Percentiles rank a stretch among this genome's conserved stretches.
Evolutionary conservation across 2,329 filamentous ascomycete genomes (phyloP).

Genomic region (Gaeumannomyces sp.): DNA sequence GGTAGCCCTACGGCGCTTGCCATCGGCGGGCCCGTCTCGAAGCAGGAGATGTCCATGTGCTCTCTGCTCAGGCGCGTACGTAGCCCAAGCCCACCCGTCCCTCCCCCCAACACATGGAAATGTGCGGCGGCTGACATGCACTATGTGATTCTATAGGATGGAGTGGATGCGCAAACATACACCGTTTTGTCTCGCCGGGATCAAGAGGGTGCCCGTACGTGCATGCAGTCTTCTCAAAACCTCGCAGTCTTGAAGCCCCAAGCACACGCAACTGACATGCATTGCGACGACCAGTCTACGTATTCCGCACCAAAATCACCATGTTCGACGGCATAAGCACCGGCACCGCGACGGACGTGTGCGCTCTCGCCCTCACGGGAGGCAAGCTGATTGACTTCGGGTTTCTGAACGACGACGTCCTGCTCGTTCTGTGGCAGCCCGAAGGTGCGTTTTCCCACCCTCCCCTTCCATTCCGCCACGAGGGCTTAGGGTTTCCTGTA

Average conservation of each 20-base stretch:
- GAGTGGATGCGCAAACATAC: conserved; percentile 29
- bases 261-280: background rate
- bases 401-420: conserved; percentile 56
- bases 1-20: conserved; percentile 46
- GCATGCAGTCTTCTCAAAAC: background rate
- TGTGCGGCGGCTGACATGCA: background rate
- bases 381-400: conserved; percentile 55
- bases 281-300: conserved; percentile 37
- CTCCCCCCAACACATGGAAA: background rate
- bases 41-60: conserved; percentile 53
- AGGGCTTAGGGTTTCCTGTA: background rate
- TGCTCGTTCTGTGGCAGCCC: conserved; percentile 52
- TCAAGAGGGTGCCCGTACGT: conserved; percentile 31
- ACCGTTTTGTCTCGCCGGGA: conserved; percentile 20
- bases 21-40: conserved; percentile 38
- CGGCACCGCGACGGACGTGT: conserved; percentile 30
- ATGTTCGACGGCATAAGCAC: conserved; percentile 56
- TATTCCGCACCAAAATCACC: conserved; percentile 47
- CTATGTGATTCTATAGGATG: conserved; percentile 23
- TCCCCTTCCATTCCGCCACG: background rate
- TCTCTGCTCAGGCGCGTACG: conserved; percentile 17
- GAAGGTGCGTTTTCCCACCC: conserved; percentile 6
- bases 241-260: too few relatives aligned
- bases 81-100: background rate
- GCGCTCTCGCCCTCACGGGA: conserved; percentile 34